A percentile compares a stretch with the other conserved stretches of the same genome.
phyloP scores from a whole-genome alignment of 257 asterid genomes.

The Perilla frutescens region DNA sequence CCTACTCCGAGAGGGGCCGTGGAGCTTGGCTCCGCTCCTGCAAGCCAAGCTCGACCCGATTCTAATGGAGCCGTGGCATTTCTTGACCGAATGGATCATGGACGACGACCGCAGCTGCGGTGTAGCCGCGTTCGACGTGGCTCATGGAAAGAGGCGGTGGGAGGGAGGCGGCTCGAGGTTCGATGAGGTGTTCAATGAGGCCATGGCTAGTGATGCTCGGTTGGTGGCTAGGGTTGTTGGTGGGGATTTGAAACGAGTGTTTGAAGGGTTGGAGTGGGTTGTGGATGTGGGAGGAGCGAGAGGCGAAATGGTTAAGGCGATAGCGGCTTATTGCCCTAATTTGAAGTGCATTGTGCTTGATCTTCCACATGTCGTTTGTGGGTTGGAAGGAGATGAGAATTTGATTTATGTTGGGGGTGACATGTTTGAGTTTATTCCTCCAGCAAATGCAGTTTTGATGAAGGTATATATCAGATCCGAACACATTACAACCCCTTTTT shows the following conservation, averaged over 20 bases:
- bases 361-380: background rate
- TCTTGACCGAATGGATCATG: too few relatives aligned
- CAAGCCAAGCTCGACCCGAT: too few relatives aligned
- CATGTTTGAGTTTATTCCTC: slow-evolving; percentile 29
- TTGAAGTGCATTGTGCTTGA: slow-evolving; percentile 32
- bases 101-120: too few relatives aligned
- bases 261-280: slow-evolving; percentile 18
- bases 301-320: background rate
- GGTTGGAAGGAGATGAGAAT: slow-evolving; percentile 26
- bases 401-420: slow-evolving; percentile 24
- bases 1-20: too few relatives aligned
- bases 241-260: background rate
- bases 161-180: too few relatives aligned
- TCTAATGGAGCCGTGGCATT: too few relatives aligned
- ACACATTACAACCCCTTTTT: too few relatives aligned
- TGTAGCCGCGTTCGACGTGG: too few relatives aligned
- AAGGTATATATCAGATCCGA: background rate
- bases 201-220: slow-evolving; percentile 28
- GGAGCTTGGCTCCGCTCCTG: too few relatives aligned
- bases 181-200: slow-evolving; percentile 28
- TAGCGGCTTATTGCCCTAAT: slow-evolving; percentile 13
- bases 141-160: too few relatives aligned
- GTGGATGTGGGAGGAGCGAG: slow-evolving; percentile 25
- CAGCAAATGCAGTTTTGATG: slow-evolving; percentile 20
- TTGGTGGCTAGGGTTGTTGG: too few relatives aligned